These are phyloP conservation scores for Ramalina intermedia DNA, from an alignment of 495 filamentous ascomycete species.

Conservation along the genomic window DNA sequence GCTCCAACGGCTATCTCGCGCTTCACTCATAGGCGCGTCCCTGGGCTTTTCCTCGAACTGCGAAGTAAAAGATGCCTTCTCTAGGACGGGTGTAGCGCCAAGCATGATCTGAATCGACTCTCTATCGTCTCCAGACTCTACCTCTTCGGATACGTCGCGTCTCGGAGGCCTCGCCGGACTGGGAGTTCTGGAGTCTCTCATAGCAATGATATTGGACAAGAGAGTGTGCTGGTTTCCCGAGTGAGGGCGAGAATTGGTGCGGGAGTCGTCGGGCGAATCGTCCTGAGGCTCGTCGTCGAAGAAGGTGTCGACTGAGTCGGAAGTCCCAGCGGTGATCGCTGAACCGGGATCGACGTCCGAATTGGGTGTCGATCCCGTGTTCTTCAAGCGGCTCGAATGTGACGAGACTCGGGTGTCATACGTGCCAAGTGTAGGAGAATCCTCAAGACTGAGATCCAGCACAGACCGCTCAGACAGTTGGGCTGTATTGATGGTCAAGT, in stretches of 20 bases:
- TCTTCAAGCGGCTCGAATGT: conserved; percentile 15
- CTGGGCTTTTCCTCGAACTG: conserved; percentile 17
- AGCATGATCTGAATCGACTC: conserved; percentile 51
- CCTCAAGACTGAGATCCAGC: conserved; percentile 21
- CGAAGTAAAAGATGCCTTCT: conserved; percentile 22
- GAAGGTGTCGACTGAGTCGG: conserved; percentile 45
- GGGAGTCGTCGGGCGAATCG: conserved; percentile 23
- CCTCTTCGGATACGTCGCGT: conserved; percentile 21
- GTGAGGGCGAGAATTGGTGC: conserved; percentile 23
- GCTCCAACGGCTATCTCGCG: conserved; percentile 30
- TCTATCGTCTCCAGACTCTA: conserved; percentile 37
- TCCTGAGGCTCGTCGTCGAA: conserved; percentile 59
- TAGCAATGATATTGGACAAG: conserved; percentile 36
- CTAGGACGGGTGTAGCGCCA: conserved; percentile 28
- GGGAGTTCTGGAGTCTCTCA: conserved; percentile 31
- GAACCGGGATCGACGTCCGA: conserved; percentile 32
- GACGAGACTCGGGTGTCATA: conserved; percentile 36
- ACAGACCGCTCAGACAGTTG: conserved; percentile 13
- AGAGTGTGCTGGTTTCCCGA: conserved; percentile 29
- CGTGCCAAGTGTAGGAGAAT: conserved; percentile 60
- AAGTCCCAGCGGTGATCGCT: conserved; percentile 29
- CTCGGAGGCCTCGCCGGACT: conserved; percentile 9
- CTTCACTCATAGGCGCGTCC: conserved; percentile 12
- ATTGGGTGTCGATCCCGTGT: conserved; percentile 30
- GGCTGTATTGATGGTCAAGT: conserved; percentile 14